phyloP scores from a whole-genome alignment of 805 yeast genomes.

The Metschnikowia picachoensis region DNA sequence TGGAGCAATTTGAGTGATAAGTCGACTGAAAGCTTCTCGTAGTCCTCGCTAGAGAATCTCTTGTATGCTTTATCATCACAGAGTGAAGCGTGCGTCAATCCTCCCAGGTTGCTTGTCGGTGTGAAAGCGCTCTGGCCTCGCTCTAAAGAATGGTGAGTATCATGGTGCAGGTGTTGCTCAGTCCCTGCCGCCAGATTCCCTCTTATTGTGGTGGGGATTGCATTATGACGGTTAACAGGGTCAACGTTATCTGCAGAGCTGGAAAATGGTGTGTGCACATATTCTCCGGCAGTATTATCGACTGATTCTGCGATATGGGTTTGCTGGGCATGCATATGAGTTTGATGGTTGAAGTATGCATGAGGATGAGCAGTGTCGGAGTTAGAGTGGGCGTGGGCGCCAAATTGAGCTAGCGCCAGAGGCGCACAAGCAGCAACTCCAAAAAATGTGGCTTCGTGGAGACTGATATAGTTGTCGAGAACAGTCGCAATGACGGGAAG shows the following conservation, averaged over 20 bases:
- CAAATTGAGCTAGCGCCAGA: constrained; percentile 5
- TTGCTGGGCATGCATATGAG: background rate
- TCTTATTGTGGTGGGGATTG: background rate
- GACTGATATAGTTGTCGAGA: constrained; percentile 72
- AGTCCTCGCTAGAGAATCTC: constrained; percentile 35
- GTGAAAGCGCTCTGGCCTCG: background rate
- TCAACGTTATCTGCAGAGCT: background rate
- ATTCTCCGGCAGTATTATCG: background rate
- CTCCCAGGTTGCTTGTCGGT: no score
- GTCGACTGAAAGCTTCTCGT: constrained; percentile 33
- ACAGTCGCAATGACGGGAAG: constrained; percentile 89
- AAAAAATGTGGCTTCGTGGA: constrained; percentile 37
- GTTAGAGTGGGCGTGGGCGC: background rate
- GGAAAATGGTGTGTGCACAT: background rate
- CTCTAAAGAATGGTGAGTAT: background rate
- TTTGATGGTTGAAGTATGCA: background rate
- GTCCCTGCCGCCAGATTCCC: background rate
- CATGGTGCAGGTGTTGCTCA: background rate
- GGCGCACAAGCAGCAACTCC: constrained; percentile 4
- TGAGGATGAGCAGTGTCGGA: constrained; percentile 3
- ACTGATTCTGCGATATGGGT: background rate
- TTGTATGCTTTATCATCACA: no score
- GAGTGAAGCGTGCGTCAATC: no score
- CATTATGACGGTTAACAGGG: background rate
- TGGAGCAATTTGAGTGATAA: constrained; percentile 38